Base-by-base conservation (phyloP, 805 yeast species). In the Candida tibetensis region DNA sequence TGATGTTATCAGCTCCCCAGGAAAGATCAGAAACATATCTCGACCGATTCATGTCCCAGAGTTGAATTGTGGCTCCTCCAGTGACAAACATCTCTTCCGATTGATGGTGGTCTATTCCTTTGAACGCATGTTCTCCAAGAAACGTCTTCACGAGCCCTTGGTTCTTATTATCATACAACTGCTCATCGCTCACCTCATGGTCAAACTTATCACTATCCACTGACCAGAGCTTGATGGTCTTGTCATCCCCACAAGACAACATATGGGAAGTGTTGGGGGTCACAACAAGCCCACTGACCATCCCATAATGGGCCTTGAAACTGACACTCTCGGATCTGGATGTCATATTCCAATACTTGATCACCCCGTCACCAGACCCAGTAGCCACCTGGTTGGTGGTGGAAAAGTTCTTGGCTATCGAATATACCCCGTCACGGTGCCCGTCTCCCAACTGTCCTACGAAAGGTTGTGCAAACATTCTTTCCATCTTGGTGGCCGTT, bases 401-500 rank as follows among this genome's bases (percentile, higher is more conserved):
- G 30, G 74, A 64, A 56, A 79, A 79, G 61, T 90, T 85, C 60
- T 83, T 85, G 4, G 96, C 95, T 32, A 93, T 76, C 13, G 82
- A 69, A 61, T 93, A 91, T 10, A 93, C 88, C 41, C 97, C 98
- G 58, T 93, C 99, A 40, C 91, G 70, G 57, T 95, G 99, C 6
- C 99, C 99, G 44, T 78, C 76, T 3, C 99, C 99, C 26, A 93
- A 65, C 57, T 93, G 98, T 1, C 95, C 96, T 15, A 95, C 73
- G 62, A 93, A 93, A 2, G 99, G 99, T 56, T 90, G 90, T 0
- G 99, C 98, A 74, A 93, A 93, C 85, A 93, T 83, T 49, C 97
- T 76, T 57, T 91, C 98, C 66, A 93, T 62, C 58, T 93, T 93
- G 12, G 98, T 90, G 18, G 99, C 98, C 40, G 87, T 91, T 37